phyloP scores from a whole-genome alignment of 108 stramenopile genomes.

The Stephanodiscus minutulus region DNA sequence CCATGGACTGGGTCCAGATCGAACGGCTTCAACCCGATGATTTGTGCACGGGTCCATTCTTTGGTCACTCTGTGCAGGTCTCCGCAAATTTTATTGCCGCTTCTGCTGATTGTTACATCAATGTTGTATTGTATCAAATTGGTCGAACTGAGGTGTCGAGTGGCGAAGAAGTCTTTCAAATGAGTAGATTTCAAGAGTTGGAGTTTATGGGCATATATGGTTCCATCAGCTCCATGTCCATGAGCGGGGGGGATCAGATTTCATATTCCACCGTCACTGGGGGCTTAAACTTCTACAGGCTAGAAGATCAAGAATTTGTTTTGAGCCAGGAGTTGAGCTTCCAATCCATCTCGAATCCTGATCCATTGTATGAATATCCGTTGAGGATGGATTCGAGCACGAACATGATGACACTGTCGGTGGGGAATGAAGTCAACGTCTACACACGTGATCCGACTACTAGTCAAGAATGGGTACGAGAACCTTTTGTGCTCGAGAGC shows the following conservation, averaged over 20 bases:
- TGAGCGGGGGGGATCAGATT: slow-evolving; percentile 10
- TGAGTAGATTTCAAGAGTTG: slow-evolving; percentile 7
- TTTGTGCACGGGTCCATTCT: not conserved
- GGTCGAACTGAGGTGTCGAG: slow-evolving; percentile 1
- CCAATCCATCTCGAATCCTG: not conserved
- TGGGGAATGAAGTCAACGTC: slow-evolving; percentile 12
- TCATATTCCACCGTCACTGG: slow-evolving; percentile 23
- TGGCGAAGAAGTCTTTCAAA: slow-evolving; percentile 2
- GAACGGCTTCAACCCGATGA: slow-evolving; percentile 9
- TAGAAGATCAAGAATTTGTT: slow-evolving; percentile 2
- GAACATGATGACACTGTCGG: slow-evolving; percentile 22
- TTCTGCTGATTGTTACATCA: slow-evolving; percentile 22
- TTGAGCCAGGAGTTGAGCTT: slow-evolving; percentile 24
- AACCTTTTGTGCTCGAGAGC: slow-evolving; percentile 8
- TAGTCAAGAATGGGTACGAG: slow-evolving; percentile 18
- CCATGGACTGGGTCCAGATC: slow-evolving; percentile 17
- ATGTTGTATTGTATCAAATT: slow-evolving; percentile 25
- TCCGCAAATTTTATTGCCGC: slow-evolving; percentile 8
- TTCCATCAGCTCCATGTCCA: slow-evolving; percentile 15
- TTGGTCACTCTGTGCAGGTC: slow-evolving; percentile 21
- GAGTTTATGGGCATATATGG: slow-evolving; percentile 13
- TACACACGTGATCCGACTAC: slow-evolving; percentile 14
- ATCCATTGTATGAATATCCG: slow-evolving; percentile 21
- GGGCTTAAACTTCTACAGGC: slow-evolving; percentile 12
- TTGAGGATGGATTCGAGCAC: slow-evolving; percentile 4